phyloP scores from a whole-genome alignment of 192 early-diverging fungal species.

The Gorgonomyces haynaldii region DNA sequence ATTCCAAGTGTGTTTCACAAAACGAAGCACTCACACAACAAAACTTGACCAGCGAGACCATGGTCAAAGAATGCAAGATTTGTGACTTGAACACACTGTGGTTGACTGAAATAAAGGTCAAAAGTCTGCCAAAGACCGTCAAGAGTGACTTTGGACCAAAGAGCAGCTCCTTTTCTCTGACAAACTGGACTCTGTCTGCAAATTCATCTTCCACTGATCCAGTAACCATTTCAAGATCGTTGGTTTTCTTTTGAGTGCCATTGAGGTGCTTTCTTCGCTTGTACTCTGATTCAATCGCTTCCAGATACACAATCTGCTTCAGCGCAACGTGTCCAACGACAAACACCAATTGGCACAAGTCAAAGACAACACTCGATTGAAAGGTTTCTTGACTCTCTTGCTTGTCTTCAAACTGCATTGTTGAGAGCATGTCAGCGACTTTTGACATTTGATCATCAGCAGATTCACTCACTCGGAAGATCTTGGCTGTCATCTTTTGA shows the following conservation, averaged over 20 bases:
- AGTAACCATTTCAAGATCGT: constrained; percentile 87
- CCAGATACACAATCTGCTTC: constrained; percentile 92
- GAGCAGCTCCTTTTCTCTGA: constrained; percentile 87
- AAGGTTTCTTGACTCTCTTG: constrained; percentile 9
- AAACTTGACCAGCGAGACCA: constrained; percentile 82
- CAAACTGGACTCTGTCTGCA: constrained; percentile 68
- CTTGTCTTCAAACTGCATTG: constrained; percentile 7
- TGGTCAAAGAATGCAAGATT: constrained; percentile 78
- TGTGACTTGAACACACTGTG: constrained; percentile 74
- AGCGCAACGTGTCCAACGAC: constrained; percentile 91
- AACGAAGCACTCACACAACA: constrained; percentile 95
- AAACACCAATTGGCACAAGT: constrained; percentile 79
- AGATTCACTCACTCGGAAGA: constrained; percentile 34
- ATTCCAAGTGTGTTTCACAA: constrained; percentile 82
- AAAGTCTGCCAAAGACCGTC: constrained; percentile 65
- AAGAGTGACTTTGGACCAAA: constrained; percentile 70
- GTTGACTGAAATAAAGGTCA: constrained; percentile 69
- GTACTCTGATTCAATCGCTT: constrained; percentile 84
- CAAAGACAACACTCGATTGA: constrained; percentile 46
- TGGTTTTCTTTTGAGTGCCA: constrained; percentile 19
- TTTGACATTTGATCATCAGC: constrained; percentile 12
- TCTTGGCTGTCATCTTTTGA: constrained; percentile 44
- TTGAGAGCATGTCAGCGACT: constrained; percentile 7
- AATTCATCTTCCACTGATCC: constrained; percentile 95
- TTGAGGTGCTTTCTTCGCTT: constrained; percentile 62